Evolutionary conservation across 2,329 filamentous ascomycete genomes (phyloP).

Genomic region (Fusarium subglutinans): DNA sequence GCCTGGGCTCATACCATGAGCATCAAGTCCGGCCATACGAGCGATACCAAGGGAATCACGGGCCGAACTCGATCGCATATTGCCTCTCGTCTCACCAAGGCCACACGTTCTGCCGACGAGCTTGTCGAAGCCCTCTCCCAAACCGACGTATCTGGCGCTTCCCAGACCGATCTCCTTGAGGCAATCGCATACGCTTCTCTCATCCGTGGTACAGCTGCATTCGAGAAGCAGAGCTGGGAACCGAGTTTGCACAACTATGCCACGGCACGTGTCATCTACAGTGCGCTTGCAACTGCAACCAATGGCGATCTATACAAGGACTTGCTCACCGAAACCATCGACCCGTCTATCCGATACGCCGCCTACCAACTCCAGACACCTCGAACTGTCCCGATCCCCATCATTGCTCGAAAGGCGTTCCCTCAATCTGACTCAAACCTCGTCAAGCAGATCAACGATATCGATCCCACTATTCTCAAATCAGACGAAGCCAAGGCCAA

Average conservation of each 20-base stretch:
- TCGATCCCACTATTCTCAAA: slow-evolving; percentile 74
- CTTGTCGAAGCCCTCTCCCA: slow-evolving; percentile 75
- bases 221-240: slow-evolving; percentile 91
- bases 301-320: slow-evolving; percentile 84
- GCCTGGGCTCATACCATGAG: slow-evolving; percentile 97
- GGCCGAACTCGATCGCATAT: slow-evolving; percentile 88
- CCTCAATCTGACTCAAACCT: slow-evolving; percentile 70
- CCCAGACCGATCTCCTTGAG: slow-evolving; percentile 78
- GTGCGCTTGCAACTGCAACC: slow-evolving; percentile 69
- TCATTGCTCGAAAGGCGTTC: slow-evolving; percentile 83
- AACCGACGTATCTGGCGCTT: slow-evolving; percentile 70
- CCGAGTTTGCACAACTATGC: slow-evolving; percentile 79
- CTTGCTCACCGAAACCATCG: slow-evolving; percentile 83
- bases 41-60: slow-evolving; percentile 81
- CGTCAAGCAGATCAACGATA: slow-evolving; percentile 71
- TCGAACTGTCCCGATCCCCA: slow-evolving; percentile 81
- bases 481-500: slow-evolving; percentile 60
- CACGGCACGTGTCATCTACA: slow-evolving; percentile 83
- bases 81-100: slow-evolving; percentile 86
- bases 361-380: slow-evolving; percentile 92
- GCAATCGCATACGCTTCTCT: slow-evolving; percentile 84
- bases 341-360: slow-evolving; percentile 93
- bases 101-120: slow-evolving; percentile 72
- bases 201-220: slow-evolving; percentile 78
- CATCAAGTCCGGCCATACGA: slow-evolving; percentile 84